Base-by-base conservation (phyloP, 2,329 filamentous ascomycete species). In the Penicillium sp. region DNA sequence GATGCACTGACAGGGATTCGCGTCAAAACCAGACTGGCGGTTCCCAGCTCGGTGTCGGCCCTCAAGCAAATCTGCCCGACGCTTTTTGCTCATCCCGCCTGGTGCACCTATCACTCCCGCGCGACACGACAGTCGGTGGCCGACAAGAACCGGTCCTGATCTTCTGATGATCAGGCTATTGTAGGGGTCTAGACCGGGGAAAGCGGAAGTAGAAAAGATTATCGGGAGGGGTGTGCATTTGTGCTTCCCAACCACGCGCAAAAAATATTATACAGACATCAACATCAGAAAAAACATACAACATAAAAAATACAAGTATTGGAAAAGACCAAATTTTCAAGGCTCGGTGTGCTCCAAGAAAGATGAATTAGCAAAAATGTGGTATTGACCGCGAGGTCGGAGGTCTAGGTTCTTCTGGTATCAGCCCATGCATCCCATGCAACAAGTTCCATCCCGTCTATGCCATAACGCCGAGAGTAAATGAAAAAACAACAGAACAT, bases 341-440 rank as follows among this genome's bases (percentile, higher is more conserved):
- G 33, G 33, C 8, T 11, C 58, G 45, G 7, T 25, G 37, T 37
- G 60, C 43, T 62, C 59, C 42, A 60, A 64, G 61, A 65, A 59
- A 61, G 62, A 58, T 65, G 64, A 65, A 61, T 54, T 65, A 66
- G 64, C 59, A 59, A 59, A 66, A 67, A 62, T 58, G 54, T 63
- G 64, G 63, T 65, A 66, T 68, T 70, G 73, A 76, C 75, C 74
- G 73, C 66, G 75, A 73, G 73, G 75, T 75, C 75, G 62, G 69
- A 67, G 66, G 68, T 77, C 75, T 77, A 77, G 58, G 60, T 67
- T 67, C 68, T 70, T 69, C 70, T 76, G 75, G 75, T 77, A 77
- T 76, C 74, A 76, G 70, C 66, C 73, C 73, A 72, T 74, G 70
- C 67, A 73, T 74, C 69, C 73, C 73, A 72, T 64, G 64, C 59